phyloP scores from a whole-genome alignment of 768 basidiomycete genomes.

The Suillus decipiens region DNA sequence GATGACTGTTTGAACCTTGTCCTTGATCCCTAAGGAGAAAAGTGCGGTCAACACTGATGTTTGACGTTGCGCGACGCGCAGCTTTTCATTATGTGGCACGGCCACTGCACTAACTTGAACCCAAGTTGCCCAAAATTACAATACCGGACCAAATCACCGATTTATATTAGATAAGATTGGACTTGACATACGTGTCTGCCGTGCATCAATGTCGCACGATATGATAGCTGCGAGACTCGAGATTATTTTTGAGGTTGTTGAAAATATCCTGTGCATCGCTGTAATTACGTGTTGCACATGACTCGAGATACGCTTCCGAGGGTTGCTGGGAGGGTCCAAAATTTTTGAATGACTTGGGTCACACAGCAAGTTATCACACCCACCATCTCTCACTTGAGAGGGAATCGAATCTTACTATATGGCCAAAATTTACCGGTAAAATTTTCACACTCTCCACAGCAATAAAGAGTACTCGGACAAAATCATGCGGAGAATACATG shows the following conservation, averaged over 20 bases:
- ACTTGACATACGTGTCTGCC: neutral
- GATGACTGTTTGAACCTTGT: conserved; percentile 12
- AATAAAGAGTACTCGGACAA: neutral
- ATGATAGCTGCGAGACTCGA: conserved; percentile 5
- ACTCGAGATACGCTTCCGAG: conserved; percentile 2
- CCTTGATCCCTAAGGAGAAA: conserved; percentile 13
- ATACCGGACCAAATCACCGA: neutral
- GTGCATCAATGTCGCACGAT: neutral
- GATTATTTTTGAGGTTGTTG: neutral
- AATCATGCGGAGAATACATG: conserved; percentile 1
- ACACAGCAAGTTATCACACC: neutral
- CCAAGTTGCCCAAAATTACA: conserved; percentile 18
- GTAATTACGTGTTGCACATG: neutral
- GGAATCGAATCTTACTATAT: neutral
- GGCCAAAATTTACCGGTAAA: neutral
- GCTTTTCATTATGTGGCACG: conserved; percentile 23
- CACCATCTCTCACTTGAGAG: neutral
- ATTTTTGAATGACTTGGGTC: neutral
- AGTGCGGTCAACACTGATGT: conserved; percentile 24
- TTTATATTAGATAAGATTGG: neutral
- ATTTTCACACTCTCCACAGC: conserved; percentile 3
- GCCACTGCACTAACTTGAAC: conserved; percentile 19
- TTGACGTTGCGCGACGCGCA: conserved; percentile 26
- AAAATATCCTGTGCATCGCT: neutral
- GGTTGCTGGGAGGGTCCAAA: neutral